Percentiles rank a stretch among this genome's conserved stretches.
phyloP scores from a whole-genome alignment of 345 rosid species.

The Moricandia arvensis region DNA sequence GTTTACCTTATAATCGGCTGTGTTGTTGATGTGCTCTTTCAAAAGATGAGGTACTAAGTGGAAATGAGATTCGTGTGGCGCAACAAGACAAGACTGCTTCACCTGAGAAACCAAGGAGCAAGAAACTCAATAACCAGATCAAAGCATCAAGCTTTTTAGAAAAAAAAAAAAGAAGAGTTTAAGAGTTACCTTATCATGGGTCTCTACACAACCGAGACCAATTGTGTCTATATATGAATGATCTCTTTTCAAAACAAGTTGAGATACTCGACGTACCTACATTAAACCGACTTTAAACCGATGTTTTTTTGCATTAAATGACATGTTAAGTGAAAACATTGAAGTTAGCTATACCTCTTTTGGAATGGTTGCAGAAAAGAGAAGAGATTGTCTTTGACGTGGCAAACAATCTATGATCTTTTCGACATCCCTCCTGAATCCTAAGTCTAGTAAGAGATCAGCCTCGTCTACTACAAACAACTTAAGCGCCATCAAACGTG shows the following conservation, averaged over 20 bases:
- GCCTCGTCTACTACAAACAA: constrained; percentile 96
- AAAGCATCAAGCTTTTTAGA: constrained; percentile 10
- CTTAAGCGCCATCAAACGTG: constrained; percentile 82
- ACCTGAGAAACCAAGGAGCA: constrained; percentile 49
- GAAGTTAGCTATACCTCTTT: constrained; percentile 61
- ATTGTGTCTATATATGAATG: constrained; percentile 76
- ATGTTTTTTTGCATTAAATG: not conserved
- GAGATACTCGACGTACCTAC: constrained; percentile 91
- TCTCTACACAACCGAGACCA: constrained; percentile 71
- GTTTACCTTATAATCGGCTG: constrained; percentile 72
- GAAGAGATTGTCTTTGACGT: constrained; percentile 76
- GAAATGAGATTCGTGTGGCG: constrained; percentile 76
- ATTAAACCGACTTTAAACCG: not conserved
- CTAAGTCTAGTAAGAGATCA: constrained; percentile 89
- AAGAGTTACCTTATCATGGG: constrained; percentile 66
- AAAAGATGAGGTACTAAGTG: constrained; percentile 65
- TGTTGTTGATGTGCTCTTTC: constrained; percentile 58
- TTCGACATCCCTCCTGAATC: constrained; percentile 91
- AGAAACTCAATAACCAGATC: not conserved
- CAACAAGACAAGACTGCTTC: constrained; percentile 65
- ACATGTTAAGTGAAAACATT: not conserved
- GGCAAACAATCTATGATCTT: constrained; percentile 88
- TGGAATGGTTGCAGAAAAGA: constrained; percentile 89
- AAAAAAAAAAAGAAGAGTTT: not conserved
- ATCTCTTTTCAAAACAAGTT: constrained; percentile 86